phyloP scores from a whole-genome alignment of 768 basidiomycete genomes.

The Paxillus ammoniavirescens region DNA sequence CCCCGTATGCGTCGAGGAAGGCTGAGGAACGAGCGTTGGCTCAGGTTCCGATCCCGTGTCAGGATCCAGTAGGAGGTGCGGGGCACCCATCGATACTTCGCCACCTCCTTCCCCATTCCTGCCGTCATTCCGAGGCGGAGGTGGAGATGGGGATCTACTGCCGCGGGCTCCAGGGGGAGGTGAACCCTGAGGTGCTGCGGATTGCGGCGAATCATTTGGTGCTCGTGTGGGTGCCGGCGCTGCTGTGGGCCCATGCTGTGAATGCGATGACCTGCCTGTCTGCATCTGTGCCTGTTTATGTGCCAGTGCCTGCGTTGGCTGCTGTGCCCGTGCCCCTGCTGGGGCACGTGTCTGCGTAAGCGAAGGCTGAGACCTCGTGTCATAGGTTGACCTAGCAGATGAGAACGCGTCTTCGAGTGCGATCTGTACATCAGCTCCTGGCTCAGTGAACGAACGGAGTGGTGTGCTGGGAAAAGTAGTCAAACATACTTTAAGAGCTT shows the following conservation, averaged over 20 bases:
- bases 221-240: background rate
- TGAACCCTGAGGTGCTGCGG: background rate
- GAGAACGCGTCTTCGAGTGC: conserved; percentile 70
- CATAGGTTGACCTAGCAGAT: conserved; percentile 70
- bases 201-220: background rate
- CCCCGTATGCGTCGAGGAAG: background rate
- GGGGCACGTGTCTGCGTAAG: conserved; percentile 12
- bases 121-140: background rate
- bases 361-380: conserved; percentile 36
- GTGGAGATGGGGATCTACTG: background rate
- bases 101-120: background rate
- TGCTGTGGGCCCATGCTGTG: background rate
- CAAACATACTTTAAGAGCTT: conserved; percentile 65
- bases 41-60: conserved; percentile 13
- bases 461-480: no score
- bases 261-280: background rate
- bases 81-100: conserved; percentile 8
- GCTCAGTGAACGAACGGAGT: background rate
- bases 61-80: conserved; percentile 9
- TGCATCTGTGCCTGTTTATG: background rate
- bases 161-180: background rate
- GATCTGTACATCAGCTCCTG: conserved; percentile 36
- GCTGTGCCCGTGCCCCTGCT: background rate
- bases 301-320: background rate
- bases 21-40: conserved; percentile 16